Conservation (phyloP, 202 grass and related monocot species). For the Carex sylvatica region DNA sequence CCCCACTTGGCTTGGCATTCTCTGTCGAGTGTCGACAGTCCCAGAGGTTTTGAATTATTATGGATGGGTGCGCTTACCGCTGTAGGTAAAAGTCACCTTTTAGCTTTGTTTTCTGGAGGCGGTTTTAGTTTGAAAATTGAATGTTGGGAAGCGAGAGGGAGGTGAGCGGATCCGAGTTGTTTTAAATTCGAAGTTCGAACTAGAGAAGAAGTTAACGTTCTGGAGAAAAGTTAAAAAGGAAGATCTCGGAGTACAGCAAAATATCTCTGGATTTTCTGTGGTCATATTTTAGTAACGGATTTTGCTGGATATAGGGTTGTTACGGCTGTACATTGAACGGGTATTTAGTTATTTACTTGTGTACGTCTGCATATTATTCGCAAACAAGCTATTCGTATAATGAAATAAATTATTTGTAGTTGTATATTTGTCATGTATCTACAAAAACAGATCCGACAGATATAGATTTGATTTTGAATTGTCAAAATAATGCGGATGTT, state of each 20-base stretch:
- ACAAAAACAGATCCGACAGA: no score
- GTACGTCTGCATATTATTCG: no score
- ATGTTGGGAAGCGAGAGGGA: background rate
- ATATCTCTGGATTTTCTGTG: constrained; percentile 4
- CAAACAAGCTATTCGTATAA: no score
- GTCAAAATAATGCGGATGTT: no score
- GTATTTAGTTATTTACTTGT: no score
- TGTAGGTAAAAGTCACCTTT: background rate
- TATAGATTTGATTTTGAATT: no score
- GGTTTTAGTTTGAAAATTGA: background rate
- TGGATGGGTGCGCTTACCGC: constrained; percentile 8
- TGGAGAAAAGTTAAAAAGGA: background rate
- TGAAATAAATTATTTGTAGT: no score
- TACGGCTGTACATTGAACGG: no score
- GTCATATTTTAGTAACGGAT: no score
- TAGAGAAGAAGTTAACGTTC: constrained; percentile 5
- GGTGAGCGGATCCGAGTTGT: constrained; percentile 26
- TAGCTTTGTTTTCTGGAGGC: background rate
- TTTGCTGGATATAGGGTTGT: background rate
- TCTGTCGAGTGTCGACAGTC: background rate
- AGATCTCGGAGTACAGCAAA: background rate
- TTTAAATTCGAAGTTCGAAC: constrained; percentile 29
- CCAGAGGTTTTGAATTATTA: background rate
- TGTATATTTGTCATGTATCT: no score
- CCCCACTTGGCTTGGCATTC: background rate